Conservation (phyloP, 441 rosid genomes). For the Euphorbia celastroides region DNA sequence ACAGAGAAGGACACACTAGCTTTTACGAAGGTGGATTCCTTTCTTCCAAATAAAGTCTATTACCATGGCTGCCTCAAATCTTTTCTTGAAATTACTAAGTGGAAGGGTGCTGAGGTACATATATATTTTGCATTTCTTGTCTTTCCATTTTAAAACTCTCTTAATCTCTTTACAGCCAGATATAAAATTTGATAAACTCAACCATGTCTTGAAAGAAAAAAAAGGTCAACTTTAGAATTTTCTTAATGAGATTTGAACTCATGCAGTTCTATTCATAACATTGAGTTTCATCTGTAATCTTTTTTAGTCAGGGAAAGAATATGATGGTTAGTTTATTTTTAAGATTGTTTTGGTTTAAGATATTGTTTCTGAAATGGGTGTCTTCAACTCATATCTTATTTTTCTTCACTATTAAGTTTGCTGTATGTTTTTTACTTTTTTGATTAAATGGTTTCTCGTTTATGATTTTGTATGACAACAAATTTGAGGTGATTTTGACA, state of each 20-base stretch:
- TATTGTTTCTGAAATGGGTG: background rate
- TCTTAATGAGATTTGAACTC: background rate
- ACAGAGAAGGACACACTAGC: conserved; percentile 82
- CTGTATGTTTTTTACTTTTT: background rate
- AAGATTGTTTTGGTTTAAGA: background rate
- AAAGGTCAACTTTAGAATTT: background rate
- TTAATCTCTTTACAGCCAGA: background rate
- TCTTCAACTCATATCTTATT: background rate
- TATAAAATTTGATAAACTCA: background rate
- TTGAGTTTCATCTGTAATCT: background rate
- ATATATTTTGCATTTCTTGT: background rate
- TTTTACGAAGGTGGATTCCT: conserved; percentile 76
- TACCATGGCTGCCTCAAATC: conserved; percentile 91
- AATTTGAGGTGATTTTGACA: background rate
- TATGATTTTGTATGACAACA: background rate
- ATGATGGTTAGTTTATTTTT: background rate
- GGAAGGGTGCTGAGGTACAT: conserved; percentile 95
- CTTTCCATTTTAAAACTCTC: background rate
- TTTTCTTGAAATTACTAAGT: conserved; percentile 86
- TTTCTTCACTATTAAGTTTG: background rate
- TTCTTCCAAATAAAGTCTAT: conserved; percentile 69
- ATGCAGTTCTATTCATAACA: background rate
- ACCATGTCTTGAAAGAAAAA: background rate
- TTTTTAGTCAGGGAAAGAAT: conserved; percentile 7
- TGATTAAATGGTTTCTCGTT: background rate